Conservation (phyloP, 805 yeast species). For the Metschnikowia gelsemii region DNA sequence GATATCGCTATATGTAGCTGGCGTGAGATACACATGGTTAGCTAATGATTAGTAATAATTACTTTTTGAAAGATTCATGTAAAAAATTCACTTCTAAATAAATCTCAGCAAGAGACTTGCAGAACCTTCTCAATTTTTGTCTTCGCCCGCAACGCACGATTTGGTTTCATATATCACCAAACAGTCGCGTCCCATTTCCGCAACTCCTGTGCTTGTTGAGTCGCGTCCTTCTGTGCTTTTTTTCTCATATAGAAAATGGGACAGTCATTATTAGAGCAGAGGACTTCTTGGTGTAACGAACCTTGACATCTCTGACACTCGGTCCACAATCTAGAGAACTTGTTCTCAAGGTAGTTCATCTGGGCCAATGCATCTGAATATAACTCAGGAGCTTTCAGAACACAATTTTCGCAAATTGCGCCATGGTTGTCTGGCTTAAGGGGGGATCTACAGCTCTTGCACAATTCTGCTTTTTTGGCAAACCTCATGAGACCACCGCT, state of each 20-base stretch:
- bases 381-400: slow-evolving; percentile 61
- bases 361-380: slow-evolving; percentile 80
- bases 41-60: too few relatives aligned
- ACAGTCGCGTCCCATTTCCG: slow-evolving; percentile 61
- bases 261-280: slow-evolving; percentile 94
- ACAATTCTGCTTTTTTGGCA: slow-evolving; percentile 82
- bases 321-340: slow-evolving; percentile 91
- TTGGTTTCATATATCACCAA: slow-evolving; percentile 45
- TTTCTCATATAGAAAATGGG: slow-evolving; percentile 97
- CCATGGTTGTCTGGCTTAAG: slow-evolving; percentile 59
- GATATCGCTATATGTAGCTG: too few relatives aligned
- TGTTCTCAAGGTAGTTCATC: slow-evolving; percentile 75
- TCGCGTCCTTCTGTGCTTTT: slow-evolving; percentile 73
- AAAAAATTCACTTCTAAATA: too few relatives aligned
- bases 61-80: too few relatives aligned
- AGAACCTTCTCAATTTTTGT: too few relatives aligned
- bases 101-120: too few relatives aligned
- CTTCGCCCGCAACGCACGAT: too few relatives aligned
- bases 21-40: too few relatives aligned
- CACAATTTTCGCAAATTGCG: slow-evolving; percentile 80
- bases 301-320: slow-evolving; percentile 99
- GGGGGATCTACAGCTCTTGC: slow-evolving; percentile 87
- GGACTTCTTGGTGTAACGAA: slow-evolving; percentile 89
- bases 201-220: slow-evolving; percentile 55
- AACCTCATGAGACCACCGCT: slow-evolving; percentile 89